A percentile compares a stretch with the other conserved stretches of the same genome.
phyloP scores from a whole-genome alignment of 2,329 filamentous ascomycete genomes.

The Pleomassaria siparia region DNA sequence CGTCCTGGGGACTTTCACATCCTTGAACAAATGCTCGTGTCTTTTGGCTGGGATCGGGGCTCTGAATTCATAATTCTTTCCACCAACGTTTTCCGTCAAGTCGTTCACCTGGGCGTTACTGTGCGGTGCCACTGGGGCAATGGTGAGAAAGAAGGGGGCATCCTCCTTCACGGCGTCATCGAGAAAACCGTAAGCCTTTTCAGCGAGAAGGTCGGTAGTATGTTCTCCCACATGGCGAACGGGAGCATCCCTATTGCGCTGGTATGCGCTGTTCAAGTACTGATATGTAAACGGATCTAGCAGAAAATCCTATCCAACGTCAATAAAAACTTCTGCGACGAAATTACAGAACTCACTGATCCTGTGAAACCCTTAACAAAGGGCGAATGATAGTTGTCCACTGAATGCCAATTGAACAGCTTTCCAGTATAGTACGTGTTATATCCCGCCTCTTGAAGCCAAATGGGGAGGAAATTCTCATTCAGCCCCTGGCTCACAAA shows the following conservation, averaged over 20 bases:
- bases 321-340: neutral
- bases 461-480: constrained; percentile 67
- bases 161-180: constrained; percentile 57
- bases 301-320: constrained; percentile 50
- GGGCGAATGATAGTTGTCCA: constrained; percentile 62
- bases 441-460: constrained; percentile 68
- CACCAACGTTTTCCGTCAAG: constrained; percentile 15
- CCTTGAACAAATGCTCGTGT: constrained; percentile 63
- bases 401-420: constrained; percentile 64
- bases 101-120: constrained; percentile 51
- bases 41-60: constrained; percentile 60
- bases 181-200: constrained; percentile 62
- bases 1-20: constrained; percentile 60
- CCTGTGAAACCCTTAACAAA: constrained; percentile 60
- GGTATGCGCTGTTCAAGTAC: constrained; percentile 66
- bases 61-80: constrained; percentile 38
- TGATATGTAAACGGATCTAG: constrained; percentile 67
- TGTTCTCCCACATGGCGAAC: constrained; percentile 58
- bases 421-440: constrained; percentile 72
- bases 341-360: constrained; percentile 28
- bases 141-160: constrained; percentile 66
- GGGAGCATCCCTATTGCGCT: constrained; percentile 60
- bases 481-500: constrained; percentile 66
- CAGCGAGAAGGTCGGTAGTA: constrained; percentile 59
- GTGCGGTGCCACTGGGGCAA: constrained; percentile 69